These are phyloP conservation scores for Scheffersomyces stipitis DNA, from an alignment of 805 yeast species.

Conservation along the genomic window DNA sequence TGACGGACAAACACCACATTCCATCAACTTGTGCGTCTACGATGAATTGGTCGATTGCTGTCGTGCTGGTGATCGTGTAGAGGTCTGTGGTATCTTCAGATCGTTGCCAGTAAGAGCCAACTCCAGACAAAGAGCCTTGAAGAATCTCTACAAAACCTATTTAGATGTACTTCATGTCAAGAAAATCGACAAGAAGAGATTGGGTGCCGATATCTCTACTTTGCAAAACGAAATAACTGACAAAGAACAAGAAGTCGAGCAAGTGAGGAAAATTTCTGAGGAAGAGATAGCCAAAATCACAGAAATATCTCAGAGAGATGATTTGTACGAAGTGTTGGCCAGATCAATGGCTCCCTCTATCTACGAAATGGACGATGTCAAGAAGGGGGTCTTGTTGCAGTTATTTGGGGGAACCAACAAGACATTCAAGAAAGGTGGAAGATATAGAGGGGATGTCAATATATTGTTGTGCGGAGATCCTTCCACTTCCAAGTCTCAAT, in stretches of 20 bases:
- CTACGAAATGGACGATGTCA: conserved; percentile 94
- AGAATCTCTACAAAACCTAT: conserved; percentile 85
- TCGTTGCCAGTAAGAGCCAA: conserved; percentile 90
- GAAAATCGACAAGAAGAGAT: conserved; percentile 76
- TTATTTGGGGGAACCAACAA: conserved; percentile 95
- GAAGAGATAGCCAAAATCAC: conserved; percentile 68
- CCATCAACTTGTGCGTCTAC: conserved; percentile 88
- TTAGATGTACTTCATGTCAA: conserved; percentile 91
- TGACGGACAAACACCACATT: conserved; percentile 98
- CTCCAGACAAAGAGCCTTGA: conserved; percentile 78
- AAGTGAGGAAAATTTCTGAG: conserved; percentile 63
- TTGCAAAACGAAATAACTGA: conserved; percentile 51
- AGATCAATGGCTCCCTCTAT: conserved; percentile 96
- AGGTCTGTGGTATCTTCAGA: conserved; percentile 93
- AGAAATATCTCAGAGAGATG: conserved; percentile 64
- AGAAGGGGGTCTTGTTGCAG: conserved; percentile 90
- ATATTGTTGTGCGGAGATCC: conserved; percentile 96
- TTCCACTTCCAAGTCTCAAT: conserved; percentile 93
- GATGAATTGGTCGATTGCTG: conserved; percentile 94
- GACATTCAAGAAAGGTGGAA: conserved; percentile 83
- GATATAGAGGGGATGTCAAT: conserved; percentile 94
- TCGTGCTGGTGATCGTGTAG: conserved; percentile 95
- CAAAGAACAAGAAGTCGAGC: conserved; percentile 72
- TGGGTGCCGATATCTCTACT: conserved; percentile 80
- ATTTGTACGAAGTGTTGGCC: conserved; percentile 80